Evolutionary conservation across 2,329 filamentous ascomycete species (phyloP), one percentile per base, ranked within the genome.

Genomic region (Trichoderma gracile): DNA sequence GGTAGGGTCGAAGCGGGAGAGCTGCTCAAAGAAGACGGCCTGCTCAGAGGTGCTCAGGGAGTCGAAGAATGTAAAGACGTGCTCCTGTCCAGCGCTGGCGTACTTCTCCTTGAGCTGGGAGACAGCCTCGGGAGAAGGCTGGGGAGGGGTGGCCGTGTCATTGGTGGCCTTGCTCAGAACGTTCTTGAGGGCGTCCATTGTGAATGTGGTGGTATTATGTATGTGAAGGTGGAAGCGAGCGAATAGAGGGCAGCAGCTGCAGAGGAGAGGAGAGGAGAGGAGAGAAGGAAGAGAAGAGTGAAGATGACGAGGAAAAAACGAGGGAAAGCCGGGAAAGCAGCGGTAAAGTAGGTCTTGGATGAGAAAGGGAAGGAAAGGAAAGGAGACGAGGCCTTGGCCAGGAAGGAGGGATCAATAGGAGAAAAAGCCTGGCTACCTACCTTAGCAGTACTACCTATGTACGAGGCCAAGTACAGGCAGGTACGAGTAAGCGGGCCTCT

Each of bases 11-110:
- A 98, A 92, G 73, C 82, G 83, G 68, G 85, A 84, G 66, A 98
- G 85, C 79, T 98, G 95, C 72, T 89, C 80, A 82, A 88, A 97
- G 65, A 99, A 86, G 9, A 83, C 77, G 50, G 88, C 87, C 80
- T 96, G 92, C 69, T 97, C 92, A 59, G 83, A 78, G 19, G 83
- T 79, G 67, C 82, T 82, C 68, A 99, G 88, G 67, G 88, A 85
- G 74, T 97, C 92, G 81, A 91, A 97, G 79, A 81, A 98, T 65
- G 89, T 84, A 67, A 95, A 88, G 43, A 96, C 84, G 76, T 89
- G 94, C 68, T 88, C 87, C 73, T 89, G 88, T 76, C 97, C 93
- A 2, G 90, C 84, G 65, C 93, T 88, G 66, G 88, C 85, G 70
- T 95, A 83, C 73, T 89, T 89, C 70, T 83, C 81, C 78, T 94